These are phyloP conservation scores for Hyaloscypha hepaticicola DNA, from an alignment of 495 filamentous ascomycete genomes.

Conservation along the genomic window DNA sequence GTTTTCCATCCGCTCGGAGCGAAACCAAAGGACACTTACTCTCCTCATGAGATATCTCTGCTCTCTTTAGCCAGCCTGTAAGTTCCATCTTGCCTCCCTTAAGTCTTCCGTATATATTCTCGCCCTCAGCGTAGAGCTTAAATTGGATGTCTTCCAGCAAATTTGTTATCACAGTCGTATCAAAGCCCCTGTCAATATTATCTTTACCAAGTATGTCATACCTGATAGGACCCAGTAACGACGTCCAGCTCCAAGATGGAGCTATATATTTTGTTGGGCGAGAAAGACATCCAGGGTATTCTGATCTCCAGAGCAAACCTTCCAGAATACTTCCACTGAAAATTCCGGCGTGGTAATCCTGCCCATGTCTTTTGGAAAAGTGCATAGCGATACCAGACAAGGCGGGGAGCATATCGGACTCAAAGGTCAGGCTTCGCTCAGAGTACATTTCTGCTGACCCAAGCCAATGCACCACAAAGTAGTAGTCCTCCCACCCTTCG, in stretches of 20 bases:
- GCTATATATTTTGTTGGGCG: slow-evolving; percentile 7
- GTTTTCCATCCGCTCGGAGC: neutral
- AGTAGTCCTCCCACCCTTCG: slow-evolving; percentile 28
- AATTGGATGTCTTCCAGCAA: slow-evolving; percentile 8
- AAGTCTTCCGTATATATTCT: slow-evolving; percentile 10
- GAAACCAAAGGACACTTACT: neutral
- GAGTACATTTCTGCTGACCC: slow-evolving; percentile 6
- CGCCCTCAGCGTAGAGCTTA: neutral
- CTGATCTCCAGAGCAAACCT: slow-evolving; percentile 6
- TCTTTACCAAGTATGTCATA: too few relatives aligned
- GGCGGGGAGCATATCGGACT: slow-evolving; percentile 13
- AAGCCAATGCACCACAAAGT: slow-evolving; percentile 27
- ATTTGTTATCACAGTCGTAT: too few relatives aligned
- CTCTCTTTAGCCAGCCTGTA: slow-evolving; percentile 1
- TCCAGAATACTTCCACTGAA: slow-evolving; percentile 11
- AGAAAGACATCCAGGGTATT: slow-evolving; percentile 2
- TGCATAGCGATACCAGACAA: slow-evolving; percentile 5
- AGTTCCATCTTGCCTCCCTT: slow-evolving; percentile 2
- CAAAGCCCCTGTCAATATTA: too few relatives aligned
- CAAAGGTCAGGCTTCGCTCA: neutral
- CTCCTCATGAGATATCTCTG: slow-evolving; percentile 3
- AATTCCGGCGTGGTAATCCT: slow-evolving; percentile 15
- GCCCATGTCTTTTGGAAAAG: slow-evolving; percentile 5
- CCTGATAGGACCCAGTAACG: slow-evolving; percentile 3
- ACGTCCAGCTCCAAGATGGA: slow-evolving; percentile 12